Conservation (phyloP, 2,329 filamentous ascomycete genomes). For the Aspergillus sp. region DNA sequence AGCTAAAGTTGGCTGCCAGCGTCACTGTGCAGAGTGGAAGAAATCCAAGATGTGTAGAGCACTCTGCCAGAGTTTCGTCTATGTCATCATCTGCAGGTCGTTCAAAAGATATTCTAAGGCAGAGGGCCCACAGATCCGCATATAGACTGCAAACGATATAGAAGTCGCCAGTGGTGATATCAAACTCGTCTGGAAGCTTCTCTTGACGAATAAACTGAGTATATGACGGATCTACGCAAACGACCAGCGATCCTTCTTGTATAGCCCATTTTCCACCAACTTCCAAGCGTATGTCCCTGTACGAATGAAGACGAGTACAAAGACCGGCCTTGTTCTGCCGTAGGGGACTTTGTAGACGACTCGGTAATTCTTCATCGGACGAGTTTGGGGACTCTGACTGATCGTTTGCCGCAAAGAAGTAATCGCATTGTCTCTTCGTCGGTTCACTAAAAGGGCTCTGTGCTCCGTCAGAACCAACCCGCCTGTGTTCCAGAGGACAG, state of each 20-base stretch:
- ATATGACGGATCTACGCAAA: conserved; percentile 19
- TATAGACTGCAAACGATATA: conserved; percentile 27
- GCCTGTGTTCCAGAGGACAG: not conserved
- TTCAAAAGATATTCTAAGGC: conserved; percentile 18
- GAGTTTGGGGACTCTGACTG: not conserved
- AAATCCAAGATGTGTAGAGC: conserved; percentile 17
- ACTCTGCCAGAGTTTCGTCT: not conserved
- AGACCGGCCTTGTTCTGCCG: conserved; percentile 12
- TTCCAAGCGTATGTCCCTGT: conserved; percentile 20
- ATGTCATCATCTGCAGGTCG: not conserved
- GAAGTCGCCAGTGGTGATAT: conserved; percentile 20
- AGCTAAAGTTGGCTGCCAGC: conserved; percentile 23
- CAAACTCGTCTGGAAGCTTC: conserved; percentile 19
- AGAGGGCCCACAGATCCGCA: conserved; percentile 30
- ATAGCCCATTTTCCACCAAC: conserved; percentile 20
- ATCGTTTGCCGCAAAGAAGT: not conserved
- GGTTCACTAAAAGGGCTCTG: not conserved
- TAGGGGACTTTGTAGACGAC: conserved; percentile 5
- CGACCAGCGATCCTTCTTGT: conserved; percentile 24
- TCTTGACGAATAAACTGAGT: conserved; percentile 11
- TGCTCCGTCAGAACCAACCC: not conserved
- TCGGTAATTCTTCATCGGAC: not conserved
- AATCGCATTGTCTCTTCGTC: not conserved
- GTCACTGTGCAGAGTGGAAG: conserved; percentile 29
- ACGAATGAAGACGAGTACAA: conserved; percentile 17